Conservation (phyloP, 2,329 filamentous ascomycete species). For the Rhinocladiella mackenziei region DNA sequence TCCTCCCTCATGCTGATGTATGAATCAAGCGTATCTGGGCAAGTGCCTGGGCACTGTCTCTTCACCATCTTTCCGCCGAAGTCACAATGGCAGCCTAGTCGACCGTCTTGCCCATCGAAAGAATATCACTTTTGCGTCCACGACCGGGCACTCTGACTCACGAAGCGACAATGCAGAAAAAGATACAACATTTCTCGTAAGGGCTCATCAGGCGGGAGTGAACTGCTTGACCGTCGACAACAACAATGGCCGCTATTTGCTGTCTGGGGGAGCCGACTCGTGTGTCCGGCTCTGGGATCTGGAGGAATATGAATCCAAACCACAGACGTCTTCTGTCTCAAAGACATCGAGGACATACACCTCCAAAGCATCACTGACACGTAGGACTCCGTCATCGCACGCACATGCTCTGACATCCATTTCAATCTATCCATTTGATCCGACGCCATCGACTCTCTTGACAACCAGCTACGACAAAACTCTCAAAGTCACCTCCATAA, state of each 20-base stretch:
- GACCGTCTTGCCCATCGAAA: constrained; percentile 65
- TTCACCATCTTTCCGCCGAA: constrained; percentile 62
- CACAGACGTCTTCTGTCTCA: constrained; percentile 59
- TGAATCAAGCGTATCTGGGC: constrained; percentile 26
- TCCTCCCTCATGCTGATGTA: constrained; percentile 12
- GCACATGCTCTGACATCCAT: constrained; percentile 46
- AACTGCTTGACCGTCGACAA: constrained; percentile 75
- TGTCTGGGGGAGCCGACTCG: constrained; percentile 82
- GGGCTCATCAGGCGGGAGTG: constrained; percentile 72
- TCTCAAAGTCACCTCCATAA: constrained; percentile 43
- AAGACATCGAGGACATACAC: constrained; percentile 8
- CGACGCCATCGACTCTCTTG: constrained; percentile 44
- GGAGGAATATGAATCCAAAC: constrained; percentile 57
- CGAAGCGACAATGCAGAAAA: too few species aligned
- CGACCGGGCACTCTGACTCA: constrained; percentile 30
- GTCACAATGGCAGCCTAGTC: constrained; percentile 64
- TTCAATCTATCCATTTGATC: constrained; percentile 48
- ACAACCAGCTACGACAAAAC: constrained; percentile 46
- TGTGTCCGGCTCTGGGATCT: constrained; percentile 85
- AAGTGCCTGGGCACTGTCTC: constrained; percentile 53
- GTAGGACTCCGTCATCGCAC: constrained; percentile 35
- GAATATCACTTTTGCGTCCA: constrained; percentile 51
- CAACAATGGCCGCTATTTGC: constrained; percentile 72
- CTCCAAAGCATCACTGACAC: constrained; percentile 17
- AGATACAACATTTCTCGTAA: constrained; percentile 39